These are phyloP conservation scores for Oldenlandia corymbosa DNA, from an alignment of 257 asterid genomes.

Conservation along the genomic window DNA sequence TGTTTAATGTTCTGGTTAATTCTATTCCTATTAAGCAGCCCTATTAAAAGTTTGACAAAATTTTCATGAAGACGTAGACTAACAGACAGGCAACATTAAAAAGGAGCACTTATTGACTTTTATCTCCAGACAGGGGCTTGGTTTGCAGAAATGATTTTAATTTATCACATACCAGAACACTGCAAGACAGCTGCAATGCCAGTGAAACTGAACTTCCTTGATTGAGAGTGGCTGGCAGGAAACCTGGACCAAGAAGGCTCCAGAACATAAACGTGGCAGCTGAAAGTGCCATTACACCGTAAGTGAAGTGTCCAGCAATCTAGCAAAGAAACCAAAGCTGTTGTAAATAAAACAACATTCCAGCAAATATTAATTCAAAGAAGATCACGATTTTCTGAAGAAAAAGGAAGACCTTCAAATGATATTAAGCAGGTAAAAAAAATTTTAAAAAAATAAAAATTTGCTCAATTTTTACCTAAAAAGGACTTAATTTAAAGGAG, in stretches of 20 bases:
- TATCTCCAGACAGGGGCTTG: neutral
- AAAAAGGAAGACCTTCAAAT: neutral
- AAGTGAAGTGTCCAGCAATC: conserved; percentile 97
- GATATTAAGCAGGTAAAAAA: neutral
- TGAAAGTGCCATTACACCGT: conserved; percentile 95
- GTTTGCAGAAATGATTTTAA: neutral
- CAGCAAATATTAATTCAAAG: neutral
- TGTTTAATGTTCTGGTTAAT: neutral
- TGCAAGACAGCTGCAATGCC: conserved; percentile 98
- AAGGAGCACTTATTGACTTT: neutral
- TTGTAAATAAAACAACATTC: conserved; percentile 6
- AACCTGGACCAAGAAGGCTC: conserved; percentile 70
- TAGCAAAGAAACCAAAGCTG: conserved; percentile 26
- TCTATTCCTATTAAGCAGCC: no score
- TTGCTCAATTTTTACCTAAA: neutral
- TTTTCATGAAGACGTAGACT: neutral
- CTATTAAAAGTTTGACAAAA: neutral
- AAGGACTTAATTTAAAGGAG: neutral
- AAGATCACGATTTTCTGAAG: neutral
- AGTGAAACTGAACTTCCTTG: conserved; percentile 87
- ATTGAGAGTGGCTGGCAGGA: conserved; percentile 80
- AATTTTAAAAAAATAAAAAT: no score
- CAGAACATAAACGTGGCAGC: conserved; percentile 97
- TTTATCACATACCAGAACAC: conserved; percentile 70
- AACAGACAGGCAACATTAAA: neutral